Evolutionary conservation across 2,329 filamentous ascomycete genomes (phyloP), one percentile per base, ranked within the genome.

Genomic region (Leptographium lundbergii): DNA sequence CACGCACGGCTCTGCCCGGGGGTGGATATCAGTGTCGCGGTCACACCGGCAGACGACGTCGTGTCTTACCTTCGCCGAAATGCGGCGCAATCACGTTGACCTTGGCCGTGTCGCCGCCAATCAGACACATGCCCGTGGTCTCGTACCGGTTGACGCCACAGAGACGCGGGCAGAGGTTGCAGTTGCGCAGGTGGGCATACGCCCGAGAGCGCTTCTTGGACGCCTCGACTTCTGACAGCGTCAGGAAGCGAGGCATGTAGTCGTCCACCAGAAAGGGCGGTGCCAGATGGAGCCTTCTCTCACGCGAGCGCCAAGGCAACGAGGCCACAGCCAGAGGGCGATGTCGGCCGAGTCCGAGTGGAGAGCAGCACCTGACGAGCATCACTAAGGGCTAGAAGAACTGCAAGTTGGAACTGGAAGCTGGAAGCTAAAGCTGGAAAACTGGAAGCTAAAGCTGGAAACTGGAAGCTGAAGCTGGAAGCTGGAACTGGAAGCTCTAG

Each of bases 1-100:
- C 22, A 95, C 82, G 68, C 88, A 94, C 0, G 89, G 87, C 69
- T 95, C 85, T 81, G 57, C 45, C n/a, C 45, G 39, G 39, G 39
- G 39, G 39, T 19, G 6, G 13, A 19, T 24, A 22, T 48, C n/a
- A 48, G 45, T n/a, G 22, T 34, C 45, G 13, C 5, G 59, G 22
- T 48, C 36, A 59, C 24, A 24, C 22, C 6, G 25, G 27, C 22
- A 24, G 47, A 50, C n/a, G 24, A n/a, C n/a, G 4, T 13, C 14
- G 3, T 45, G n/a, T 10, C 75, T 64, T 62, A 80, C 78, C 82
- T 76, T 92, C 88, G 51, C 88, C 89, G 69, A 91, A 91, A 71
- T 94, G 89, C 56, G 89, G 89, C 60, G 88, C 89, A 64, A 95
- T 89, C 9, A 88, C 88, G 68, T 89, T 91, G 64, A 94, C 88